Evolutionary conservation across 257 asterid genomes (phyloP).

Genomic region (Jaltomata sinuosa): DNA sequence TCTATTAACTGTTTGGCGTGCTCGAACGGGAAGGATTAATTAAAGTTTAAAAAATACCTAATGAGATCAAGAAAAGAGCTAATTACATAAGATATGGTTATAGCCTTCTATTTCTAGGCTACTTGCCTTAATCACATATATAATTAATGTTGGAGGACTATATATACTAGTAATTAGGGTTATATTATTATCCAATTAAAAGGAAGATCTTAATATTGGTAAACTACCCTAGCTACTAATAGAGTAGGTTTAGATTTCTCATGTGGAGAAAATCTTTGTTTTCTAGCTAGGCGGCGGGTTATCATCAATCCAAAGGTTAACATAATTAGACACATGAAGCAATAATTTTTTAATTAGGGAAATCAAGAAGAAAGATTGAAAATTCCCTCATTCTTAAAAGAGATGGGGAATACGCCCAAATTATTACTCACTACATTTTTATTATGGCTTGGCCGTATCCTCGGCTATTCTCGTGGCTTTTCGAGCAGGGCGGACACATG

Average conservation of each 20-base stretch:
- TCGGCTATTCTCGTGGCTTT: no score
- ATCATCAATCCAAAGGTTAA: background rate
- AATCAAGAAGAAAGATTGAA: background rate
- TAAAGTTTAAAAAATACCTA: background rate
- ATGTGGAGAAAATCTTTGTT: background rate
- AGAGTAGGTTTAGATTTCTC: background rate
- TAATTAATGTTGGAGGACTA: background rate
- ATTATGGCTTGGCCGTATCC: no score
- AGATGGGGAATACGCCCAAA: no score
- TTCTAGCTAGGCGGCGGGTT: background rate
- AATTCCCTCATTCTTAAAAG: no score
- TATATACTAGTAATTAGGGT: background rate
- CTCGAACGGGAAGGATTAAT: background rate
- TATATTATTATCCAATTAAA: background rate
- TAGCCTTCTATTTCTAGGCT: conserved; percentile 1
- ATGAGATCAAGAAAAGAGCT: background rate
- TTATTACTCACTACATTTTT: no score
- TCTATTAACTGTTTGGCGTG: background rate
- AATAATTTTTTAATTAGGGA: background rate
- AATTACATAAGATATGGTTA: background rate
- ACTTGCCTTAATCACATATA: background rate
- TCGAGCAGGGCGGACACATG: no score
- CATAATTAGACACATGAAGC: conserved; percentile 6
- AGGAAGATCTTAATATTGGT: background rate
- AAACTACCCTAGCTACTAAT: background rate